Base-by-base conservation (phyloP, 2,329 filamentous ascomycete species). In the Calonectria henricotiae region DNA sequence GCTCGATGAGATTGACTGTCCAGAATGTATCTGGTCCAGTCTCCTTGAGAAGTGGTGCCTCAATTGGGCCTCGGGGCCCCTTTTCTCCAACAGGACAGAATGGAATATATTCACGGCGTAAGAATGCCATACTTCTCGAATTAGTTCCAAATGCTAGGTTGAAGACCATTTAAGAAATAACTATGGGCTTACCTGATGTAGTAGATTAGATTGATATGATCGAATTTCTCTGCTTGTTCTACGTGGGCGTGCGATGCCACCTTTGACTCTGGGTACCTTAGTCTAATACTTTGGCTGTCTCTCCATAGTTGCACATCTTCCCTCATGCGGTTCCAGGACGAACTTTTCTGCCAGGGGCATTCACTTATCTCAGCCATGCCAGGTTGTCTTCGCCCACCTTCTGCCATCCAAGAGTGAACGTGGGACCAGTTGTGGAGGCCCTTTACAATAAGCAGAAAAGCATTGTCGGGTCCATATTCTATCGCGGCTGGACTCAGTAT, bases 191-290 rank as follows among this genome's bases (percentile, higher is more conserved):
- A 77, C 76, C 75, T 76, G 41, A 78, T 51, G 37, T 78, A 78
- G 68, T 78, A 78, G 0, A 78, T 73, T 8, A 78, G 25, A 32
- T 77, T 78, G 25, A 78, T 67, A 15, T 76, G 76, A 1, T 75
- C 76, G 39, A 78, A 78, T 13, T 65, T 71, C 61, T 78, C 76
- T 1, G 74, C 76, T 3, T 77, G 76, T 17, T 76, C 73, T 2
- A 75, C 55, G 47, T 78, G 76, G 2, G 76, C 74, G 63, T 78
- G 76, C 3, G 75, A 71, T 0, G 75, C 76, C 0, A 74, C 71
- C 0, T 73, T 78, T 0, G 75, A 74, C 3, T 65, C 73, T 5
- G 76, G 76, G 35, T 78, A 78, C 5, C 49, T 75, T n/a, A 78
- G 65, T 9, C 73, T 13, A 0, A 15, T 5, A 30, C 68, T 55